Evolutionary conservation across 805 yeast genomes (phyloP), one percentile per base, ranked within the genome.

Genomic region (Clavispora carvajalis): DNA sequence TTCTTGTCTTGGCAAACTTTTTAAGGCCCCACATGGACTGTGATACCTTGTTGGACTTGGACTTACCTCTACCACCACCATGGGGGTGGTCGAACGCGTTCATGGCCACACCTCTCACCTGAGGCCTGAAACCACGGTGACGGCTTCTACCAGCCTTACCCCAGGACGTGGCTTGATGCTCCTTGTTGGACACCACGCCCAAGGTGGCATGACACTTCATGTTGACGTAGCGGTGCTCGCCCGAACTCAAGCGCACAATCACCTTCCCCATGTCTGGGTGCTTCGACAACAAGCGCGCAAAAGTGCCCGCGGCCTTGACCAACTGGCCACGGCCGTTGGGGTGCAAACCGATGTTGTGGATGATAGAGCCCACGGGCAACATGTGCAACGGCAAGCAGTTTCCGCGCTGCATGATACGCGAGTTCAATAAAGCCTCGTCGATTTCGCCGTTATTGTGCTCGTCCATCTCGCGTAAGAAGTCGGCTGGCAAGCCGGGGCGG

Each of bases 31-130:
- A 91, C 62, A 95, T 95, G 41, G 96, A 85, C 73, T 85, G 87
- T 15, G 98, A 86, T 44, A 85, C 76, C 71, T 88, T 91, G 68
- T 91, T 90, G 49, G 96, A 87, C 80, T 93, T 93, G 46, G 95
- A 85, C 67, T 93, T 93, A 79, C 99, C 99, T 76, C 99, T 82
- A 70, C 99, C 99, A 82, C 99, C 99, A 74, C 99, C 99, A 58
- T 88, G 90, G 50, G 99, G 99, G 72, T 93, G 99, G 66, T 93
- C 97, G 60, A 82, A 79, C 49, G 93, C 93, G 69, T 93, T 93
- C 96, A 87, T 88, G 37, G 99, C 98, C 54, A 88, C 86, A 77
- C 99, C 99, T 73, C 99, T 84, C 29, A 90, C 97, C 38, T 82
- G 79, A 26, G 99, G 99, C 65, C 98, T 81, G 57, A 84, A 82